A percentile compares a stretch with the other conserved stretches of the same genome.
phyloP scores from a whole-genome alignment of 2,329 filamentous ascomycete species.

The Penicillium fuscoglaucum region DNA sequence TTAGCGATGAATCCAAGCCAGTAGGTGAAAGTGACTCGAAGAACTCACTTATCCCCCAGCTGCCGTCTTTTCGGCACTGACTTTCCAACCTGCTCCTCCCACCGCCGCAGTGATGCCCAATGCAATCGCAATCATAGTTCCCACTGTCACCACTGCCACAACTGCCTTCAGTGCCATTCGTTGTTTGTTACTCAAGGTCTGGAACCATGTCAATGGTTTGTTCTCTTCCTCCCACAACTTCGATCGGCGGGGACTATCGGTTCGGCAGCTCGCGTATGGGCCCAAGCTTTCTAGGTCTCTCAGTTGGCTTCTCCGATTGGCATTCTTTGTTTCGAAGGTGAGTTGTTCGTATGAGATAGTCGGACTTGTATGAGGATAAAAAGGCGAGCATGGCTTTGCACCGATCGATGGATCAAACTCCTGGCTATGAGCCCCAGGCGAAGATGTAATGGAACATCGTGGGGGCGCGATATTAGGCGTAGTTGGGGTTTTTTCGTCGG shows the following conservation, averaged over 20 bases:
- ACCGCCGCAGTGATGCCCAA: constrained; percentile 48
- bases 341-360: constrained; percentile 31
- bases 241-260: constrained; percentile 29
- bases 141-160: constrained; percentile 45
- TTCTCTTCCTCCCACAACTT: constrained; percentile 39
- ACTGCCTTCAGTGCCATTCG: constrained; percentile 41
- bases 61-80: constrained; percentile 31
- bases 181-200: constrained; percentile 37
- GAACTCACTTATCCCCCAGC: constrained; percentile 26
- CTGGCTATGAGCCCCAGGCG: constrained; percentile 13
- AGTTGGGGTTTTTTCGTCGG: constrained; percentile 21
- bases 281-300: constrained; percentile 38
- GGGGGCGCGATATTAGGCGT: constrained; percentile 14
- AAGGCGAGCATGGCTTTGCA: constrained; percentile 46
- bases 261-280: constrained; percentile 18
- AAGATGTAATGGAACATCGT: constrained; percentile 21
- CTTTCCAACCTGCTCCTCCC: constrained; percentile 47
- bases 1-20: not conserved
- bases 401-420: constrained; percentile 43
- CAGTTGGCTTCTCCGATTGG: constrained; percentile 18
- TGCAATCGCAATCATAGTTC: constrained; percentile 47
- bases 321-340: constrained; percentile 26
- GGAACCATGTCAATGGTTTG: constrained; percentile 37
- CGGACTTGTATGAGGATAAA: constrained; percentile 44
- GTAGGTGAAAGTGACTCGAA: not conserved